Evolutionary conservation across 73 alveolate species (phyloP), one percentile per base, ranked within the genome.

Genomic region (Tetrahymena elliotti): DNA sequence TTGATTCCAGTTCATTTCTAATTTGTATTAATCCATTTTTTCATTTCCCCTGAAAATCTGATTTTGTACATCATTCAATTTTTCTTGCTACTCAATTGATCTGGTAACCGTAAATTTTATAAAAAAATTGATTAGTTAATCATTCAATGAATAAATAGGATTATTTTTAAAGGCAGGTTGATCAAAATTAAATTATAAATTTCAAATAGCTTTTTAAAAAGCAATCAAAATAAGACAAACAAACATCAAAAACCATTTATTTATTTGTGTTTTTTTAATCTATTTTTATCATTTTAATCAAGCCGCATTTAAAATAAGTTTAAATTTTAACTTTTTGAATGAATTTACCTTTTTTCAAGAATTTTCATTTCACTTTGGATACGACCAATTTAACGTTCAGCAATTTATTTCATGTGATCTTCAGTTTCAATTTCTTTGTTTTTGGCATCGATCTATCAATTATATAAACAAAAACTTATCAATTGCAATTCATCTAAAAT

Each of bases 1-100:
- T 96, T 99, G 99, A 94, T 99, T 99, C 99, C 99, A 99, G 97
- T 99, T 99, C 99, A 99, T 99, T 96, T 99, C 99, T 35, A 99
- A 98, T 96, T 99, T 99, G 97, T 97, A 99, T 95, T 99, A 95
- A 97, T 99, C 99, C 99, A 97, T 97, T 93, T 98, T 98, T 96
- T 99, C 99, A 96, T 99, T 99, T 24, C 99, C 99, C 95, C 98
- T 98, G 96, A 99, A 99, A 84, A 99, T 98, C 95, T 98, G 97
- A 96, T 99, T 99, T 94, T 99, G 98, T 82, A 98, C 97, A 83
- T 98, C 98, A 97, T 99, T 99, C 95, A 98, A 96, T 93, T 99
- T 97, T 93, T 99, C 99, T 96, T 99, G 98, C 84, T 96, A 97
- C 93, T 97, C 99, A 16, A 93, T 95, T 94, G 93, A 83, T 54